Evolutionary conservation across 2,329 filamentous ascomycete species (phyloP).

Genomic region (Pestalotiopsis sp.): DNA sequence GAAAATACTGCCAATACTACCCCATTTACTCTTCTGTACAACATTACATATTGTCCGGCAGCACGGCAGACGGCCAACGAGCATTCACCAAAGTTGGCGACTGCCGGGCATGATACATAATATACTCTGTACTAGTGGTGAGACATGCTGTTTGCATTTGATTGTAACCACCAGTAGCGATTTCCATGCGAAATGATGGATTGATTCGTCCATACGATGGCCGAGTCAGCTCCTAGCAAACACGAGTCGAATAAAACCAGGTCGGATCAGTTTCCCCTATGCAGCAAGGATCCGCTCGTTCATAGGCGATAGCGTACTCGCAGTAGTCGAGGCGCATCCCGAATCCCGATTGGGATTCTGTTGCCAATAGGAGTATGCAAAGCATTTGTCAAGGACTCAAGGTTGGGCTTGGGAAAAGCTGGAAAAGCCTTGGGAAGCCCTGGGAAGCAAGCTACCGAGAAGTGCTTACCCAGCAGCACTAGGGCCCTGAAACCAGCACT

Average conservation of each 20-base stretch:
- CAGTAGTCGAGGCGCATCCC: background rate
- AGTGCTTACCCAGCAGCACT: background rate
- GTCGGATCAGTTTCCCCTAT: background rate
- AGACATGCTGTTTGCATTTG: background rate
- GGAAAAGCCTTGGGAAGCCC: no score
- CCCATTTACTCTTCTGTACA: background rate
- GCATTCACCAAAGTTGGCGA: background rate
- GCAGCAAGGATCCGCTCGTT: background rate
- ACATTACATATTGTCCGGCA: background rate
- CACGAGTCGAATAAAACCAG: background rate
- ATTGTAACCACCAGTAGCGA: background rate
- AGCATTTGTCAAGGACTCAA: background rate
- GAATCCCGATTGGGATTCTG: background rate
- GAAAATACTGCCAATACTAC: background rate
- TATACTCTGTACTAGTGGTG: background rate
- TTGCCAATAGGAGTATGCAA: background rate
- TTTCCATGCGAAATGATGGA: background rate
- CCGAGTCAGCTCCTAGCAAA: background rate
- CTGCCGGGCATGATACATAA: background rate
- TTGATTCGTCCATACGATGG: background rate
- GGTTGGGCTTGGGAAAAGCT: background rate
- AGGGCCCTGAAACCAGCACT: background rate
- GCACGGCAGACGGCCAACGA: background rate
- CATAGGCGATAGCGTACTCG: background rate
- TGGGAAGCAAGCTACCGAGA: background rate